phyloP scores from a whole-genome alignment of 2,329 filamentous ascomycete species.

The Colletotrichum falcatum region DNA sequence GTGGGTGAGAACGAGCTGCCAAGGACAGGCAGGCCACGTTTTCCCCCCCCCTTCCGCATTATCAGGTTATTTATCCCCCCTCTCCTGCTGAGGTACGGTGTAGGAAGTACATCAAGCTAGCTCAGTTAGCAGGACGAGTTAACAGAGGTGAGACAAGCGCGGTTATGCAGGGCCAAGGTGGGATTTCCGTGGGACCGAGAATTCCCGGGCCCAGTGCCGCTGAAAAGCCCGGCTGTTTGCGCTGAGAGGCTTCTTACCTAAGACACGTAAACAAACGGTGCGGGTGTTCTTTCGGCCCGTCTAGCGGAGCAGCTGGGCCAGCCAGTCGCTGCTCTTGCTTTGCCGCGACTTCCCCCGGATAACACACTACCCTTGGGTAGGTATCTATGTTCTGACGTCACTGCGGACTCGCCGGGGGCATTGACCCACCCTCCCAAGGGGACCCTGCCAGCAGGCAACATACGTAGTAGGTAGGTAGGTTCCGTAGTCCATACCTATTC shows the following conservation, averaged over 20 bases:
- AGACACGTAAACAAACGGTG: not conserved
- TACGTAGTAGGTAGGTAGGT: too few relatives aligned
- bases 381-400: too few relatives aligned
- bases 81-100: too few relatives aligned
- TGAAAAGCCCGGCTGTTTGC: slow-evolving; percentile 15
- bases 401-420: slow-evolving; percentile 20
- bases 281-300: slow-evolving; percentile 33
- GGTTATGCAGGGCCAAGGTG: slow-evolving; percentile 19
- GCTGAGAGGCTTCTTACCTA: slow-evolving; percentile 9
- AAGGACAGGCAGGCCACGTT: slow-evolving; percentile 1
- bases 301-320: slow-evolving; percentile 6
- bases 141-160: slow-evolving; percentile 24
- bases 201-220: slow-evolving; percentile 26
- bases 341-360: not conserved
- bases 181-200: slow-evolving; percentile 20
- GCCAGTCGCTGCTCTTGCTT: not conserved
- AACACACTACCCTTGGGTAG: not conserved
- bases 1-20: not conserved
- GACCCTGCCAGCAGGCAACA: slow-evolving; percentile 13
- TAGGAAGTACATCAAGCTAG: not conserved
- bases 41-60: too few relatives aligned
- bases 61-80: not conserved
- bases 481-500: too few relatives aligned
- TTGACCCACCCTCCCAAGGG: not conserved
- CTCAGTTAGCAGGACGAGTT: not conserved